A percentile compares a stretch with the other conserved stretches of the same genome.
Evolutionary conservation across 345 rosid species (phyloP).

Genomic region (Viola odorata): DNA sequence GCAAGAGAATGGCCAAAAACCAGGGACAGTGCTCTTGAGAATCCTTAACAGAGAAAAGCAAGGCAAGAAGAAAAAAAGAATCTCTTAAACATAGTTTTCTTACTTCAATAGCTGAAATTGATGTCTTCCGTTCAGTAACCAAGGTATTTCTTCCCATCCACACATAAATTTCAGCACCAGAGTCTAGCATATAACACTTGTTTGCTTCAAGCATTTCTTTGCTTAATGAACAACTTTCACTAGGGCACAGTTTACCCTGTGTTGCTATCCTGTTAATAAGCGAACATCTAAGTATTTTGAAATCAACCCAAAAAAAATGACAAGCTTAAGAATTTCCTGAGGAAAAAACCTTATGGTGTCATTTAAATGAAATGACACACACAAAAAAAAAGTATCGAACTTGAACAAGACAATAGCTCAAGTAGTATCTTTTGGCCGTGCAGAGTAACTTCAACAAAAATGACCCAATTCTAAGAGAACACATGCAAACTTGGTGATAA

Average conservation of each 20-base stretch:
- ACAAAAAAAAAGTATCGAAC: neutral
- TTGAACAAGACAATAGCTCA: neutral
- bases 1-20: constrained; percentile 19
- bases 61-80: constrained; percentile 8
- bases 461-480: neutral
- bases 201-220: constrained; percentile 55
- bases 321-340: constrained; percentile 6
- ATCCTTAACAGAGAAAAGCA: no score
- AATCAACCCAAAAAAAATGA: neutral
- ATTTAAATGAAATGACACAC: neutral
- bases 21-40: constrained; percentile 10
- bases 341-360: constrained; percentile 2
- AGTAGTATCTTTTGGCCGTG: neutral
- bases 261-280: constrained; percentile 48
- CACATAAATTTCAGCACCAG: constrained; percentile 55
- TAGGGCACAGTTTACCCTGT: constrained; percentile 50
- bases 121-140: constrained; percentile 59
- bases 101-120: constrained; percentile 68
- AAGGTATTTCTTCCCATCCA: constrained; percentile 81
- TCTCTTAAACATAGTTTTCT: constrained; percentile 14
- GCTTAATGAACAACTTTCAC: constrained; percentile 37
- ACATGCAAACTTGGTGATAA: no score
- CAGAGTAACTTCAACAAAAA: neutral
- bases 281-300: no score
- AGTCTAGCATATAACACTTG: constrained; percentile 81